Evolutionary conservation across 768 basidiomycete species (phyloP).

Genomic region (Royoungia palumana): DNA sequence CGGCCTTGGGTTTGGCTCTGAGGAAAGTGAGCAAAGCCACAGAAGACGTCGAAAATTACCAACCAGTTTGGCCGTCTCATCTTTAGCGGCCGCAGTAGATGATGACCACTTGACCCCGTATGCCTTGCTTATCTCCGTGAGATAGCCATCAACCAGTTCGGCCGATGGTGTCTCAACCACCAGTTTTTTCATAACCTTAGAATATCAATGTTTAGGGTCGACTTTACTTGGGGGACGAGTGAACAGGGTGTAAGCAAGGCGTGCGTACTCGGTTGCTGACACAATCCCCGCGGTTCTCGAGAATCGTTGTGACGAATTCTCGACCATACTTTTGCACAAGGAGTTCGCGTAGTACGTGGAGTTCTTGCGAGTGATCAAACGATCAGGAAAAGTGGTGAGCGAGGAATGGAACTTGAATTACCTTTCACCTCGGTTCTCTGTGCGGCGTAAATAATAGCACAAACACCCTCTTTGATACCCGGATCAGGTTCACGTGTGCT

Average conservation of each 20-base stretch:
- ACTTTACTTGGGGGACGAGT: neutral
- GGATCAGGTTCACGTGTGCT: conserved; percentile 85
- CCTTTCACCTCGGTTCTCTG: conserved; percentile 90
- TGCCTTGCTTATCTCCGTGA: conserved; percentile 84
- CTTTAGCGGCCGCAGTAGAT: conserved; percentile 30
- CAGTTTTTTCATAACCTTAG: conserved; percentile 75
- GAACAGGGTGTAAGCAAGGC: neutral
- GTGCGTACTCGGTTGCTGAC: conserved; percentile 78
- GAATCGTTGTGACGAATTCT: conserved; percentile 79
- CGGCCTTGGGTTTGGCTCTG: conserved; percentile 7
- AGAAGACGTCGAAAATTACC: conserved; percentile 9
- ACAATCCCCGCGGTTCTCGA: conserved; percentile 78
- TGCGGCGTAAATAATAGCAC: conserved; percentile 85
- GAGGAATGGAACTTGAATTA: conserved; percentile 19
- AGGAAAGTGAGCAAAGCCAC: conserved; percentile 2
- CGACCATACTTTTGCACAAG: conserved; percentile 96
- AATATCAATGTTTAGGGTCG: conserved; percentile 1
- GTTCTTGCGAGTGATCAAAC: conserved; percentile 46
- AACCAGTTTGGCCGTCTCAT: conserved; percentile 40
- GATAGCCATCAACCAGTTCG: conserved; percentile 82
- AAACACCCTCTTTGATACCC: conserved; percentile 82
- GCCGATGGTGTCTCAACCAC: conserved; percentile 62
- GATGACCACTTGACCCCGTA: conserved; percentile 73
- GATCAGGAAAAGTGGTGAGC: conserved; percentile 1
- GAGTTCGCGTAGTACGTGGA: conserved; percentile 88